Base-by-base conservation (phyloP, 2,329 filamentous ascomycete genomes). In the Pseudocercospora eumusae region DNA sequence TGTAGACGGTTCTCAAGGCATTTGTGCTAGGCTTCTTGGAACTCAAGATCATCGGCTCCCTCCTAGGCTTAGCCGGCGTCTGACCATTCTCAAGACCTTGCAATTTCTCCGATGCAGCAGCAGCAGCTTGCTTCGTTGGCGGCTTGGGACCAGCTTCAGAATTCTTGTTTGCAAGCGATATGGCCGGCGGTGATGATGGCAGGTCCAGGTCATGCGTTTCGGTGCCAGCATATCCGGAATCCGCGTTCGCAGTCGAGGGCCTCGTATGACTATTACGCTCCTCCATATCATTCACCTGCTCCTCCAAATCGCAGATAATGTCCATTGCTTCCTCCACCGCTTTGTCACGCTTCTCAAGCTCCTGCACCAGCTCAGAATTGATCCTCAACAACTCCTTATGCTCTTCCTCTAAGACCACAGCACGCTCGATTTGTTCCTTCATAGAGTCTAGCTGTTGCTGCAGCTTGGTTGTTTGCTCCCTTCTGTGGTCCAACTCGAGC, bases 241-340 rank as follows among this genome's bases (percentile, higher is more conserved):
- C 73, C 18, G 71, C 71, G 25, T 74, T 66, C 3, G 72, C 72
- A 23, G 73, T 75, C 3, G 71, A 73, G 13, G 73, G 73, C 40
- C 73, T 66, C 6, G 72, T 71, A n/a, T 66, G 64, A 59, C 58
- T 71, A 20, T 54, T 40, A 15, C 66, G 64, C 42, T 70, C 66
- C 58, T 71, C 66, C 50, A 72, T 44, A 20, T 70, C 66, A 23
- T 69, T 62, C 8, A 74, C 63, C 42, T 68, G 72, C 15, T 84
- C 82, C 71, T 91, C 88, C 15, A 90, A 76, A 23, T 79, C 79
- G 56, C 88, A 83, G 65, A 91, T 91, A 78, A 90, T 86, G 27
- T 82, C 80, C 5, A 90, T 86, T 3, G 88, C 88, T 69, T 91
- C 88, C 64, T 87, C 85, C 1, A 91, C 81, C 4, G 88, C 88